phyloP scores from a whole-genome alignment of 164 flowering plant species.

The Magnolia kwangsiensis region DNA sequence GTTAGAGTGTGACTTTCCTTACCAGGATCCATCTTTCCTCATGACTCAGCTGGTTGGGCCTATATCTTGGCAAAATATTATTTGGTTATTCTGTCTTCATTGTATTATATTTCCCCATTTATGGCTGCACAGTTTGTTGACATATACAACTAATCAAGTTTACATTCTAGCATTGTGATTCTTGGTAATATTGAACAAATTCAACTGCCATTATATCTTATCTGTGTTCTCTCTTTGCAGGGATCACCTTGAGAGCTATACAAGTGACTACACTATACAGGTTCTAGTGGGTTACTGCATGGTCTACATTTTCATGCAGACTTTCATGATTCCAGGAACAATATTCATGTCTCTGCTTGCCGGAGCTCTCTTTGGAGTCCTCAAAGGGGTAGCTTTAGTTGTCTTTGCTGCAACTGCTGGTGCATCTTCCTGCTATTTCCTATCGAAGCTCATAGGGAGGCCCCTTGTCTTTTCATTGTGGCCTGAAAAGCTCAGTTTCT shows the following conservation, averaged over 20 bases:
- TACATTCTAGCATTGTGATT: neutral
- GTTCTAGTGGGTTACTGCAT: slow-evolving; percentile 77
- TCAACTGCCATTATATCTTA: neutral
- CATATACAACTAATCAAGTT: too few relatives aligned
- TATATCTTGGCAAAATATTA: too few relatives aligned
- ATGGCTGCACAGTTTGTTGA: too few relatives aligned
- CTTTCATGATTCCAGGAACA: slow-evolving; percentile 99
- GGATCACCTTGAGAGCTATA: slow-evolving; percentile 82
- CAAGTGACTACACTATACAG: slow-evolving; percentile 85
- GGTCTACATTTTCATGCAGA: slow-evolving; percentile 95
- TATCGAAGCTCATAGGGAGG: slow-evolving; percentile 78
- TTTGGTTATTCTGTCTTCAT: too few relatives aligned
- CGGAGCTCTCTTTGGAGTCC: slow-evolving; percentile 90
- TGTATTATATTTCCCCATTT: too few relatives aligned
- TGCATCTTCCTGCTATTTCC: slow-evolving; percentile 96
- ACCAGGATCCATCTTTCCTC: too few relatives aligned
- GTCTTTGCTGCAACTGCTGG: slow-evolving; percentile 93
- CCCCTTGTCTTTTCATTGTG: slow-evolving; percentile 76
- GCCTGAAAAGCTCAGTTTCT: slow-evolving; percentile 84
- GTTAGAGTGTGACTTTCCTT: too few relatives aligned
- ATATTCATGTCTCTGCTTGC: slow-evolving; percentile 98
- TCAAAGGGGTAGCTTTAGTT: slow-evolving; percentile 81
- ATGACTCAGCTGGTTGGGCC: too few relatives aligned
- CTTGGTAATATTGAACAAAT: neutral
- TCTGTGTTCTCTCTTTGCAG: slow-evolving; percentile 30